These are phyloP conservation scores for Penicillium robsamsonii DNA, from an alignment of 495 filamentous ascomycete species.

Conservation along the genomic window DNA sequence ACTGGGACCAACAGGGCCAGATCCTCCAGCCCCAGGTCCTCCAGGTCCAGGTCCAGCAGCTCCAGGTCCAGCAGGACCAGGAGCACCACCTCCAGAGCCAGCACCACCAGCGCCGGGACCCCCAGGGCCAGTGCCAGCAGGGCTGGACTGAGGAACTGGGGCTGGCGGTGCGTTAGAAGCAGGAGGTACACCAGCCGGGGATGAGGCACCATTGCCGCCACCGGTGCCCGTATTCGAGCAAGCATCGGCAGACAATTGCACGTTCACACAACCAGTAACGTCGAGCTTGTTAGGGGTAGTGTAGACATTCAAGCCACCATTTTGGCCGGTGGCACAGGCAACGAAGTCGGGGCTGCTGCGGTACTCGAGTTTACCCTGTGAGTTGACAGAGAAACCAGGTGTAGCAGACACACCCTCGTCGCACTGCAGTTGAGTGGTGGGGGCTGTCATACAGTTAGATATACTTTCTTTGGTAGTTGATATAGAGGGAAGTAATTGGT, in stretches of 20 bases:
- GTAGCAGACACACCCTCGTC: constrained; percentile 49
- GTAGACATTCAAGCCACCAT: constrained; percentile 53
- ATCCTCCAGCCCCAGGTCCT: too few relatives aligned
- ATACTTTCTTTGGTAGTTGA: constrained; percentile 5
- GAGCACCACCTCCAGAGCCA: too few relatives aligned
- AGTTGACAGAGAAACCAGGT: constrained; percentile 49
- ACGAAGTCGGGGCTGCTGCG: constrained; percentile 49
- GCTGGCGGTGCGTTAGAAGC: background rate
- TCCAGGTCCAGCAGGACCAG: too few relatives aligned
- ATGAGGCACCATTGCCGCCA: constrained; percentile 7
- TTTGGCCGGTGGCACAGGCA: constrained; percentile 52
- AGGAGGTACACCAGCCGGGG: background rate
- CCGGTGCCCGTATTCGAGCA: constrained; percentile 37
- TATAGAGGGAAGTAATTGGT: background rate
- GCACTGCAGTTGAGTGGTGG: constrained; percentile 64
- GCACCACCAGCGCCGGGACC: too few relatives aligned
- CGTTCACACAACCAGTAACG: constrained; percentile 44
- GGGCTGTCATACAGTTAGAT: constrained; percentile 34
- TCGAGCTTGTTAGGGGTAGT: constrained; percentile 39
- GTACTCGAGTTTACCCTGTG: constrained; percentile 46
- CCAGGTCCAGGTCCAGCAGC: too few relatives aligned
- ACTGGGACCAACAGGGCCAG: too few relatives aligned
- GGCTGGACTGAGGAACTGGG: too few relatives aligned
- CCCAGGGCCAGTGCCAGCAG: too few relatives aligned
- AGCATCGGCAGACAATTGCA: constrained; percentile 49